Percentiles rank a stretch among this genome's conserved stretches.
Evolutionary conservation across 1,284 basidiomycete genomes (phyloP).

Genomic region (Sanghuangporus weigelae): DNA sequence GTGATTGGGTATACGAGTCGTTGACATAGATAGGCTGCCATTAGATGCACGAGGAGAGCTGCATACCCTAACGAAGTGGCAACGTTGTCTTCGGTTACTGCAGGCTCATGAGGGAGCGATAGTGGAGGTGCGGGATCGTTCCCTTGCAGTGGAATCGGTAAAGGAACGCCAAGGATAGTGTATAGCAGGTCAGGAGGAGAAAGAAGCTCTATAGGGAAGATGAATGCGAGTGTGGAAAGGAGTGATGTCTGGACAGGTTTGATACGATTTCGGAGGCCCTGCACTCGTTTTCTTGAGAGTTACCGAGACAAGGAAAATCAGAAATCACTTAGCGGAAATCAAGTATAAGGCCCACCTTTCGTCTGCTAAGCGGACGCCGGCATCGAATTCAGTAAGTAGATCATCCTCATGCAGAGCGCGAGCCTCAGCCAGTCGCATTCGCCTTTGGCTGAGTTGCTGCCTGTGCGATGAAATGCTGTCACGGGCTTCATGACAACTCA

Average conservation of each 20-base stretch:
- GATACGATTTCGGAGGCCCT: conserved; percentile 44
- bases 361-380: conserved; percentile 34
- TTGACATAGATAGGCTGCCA: conserved; percentile 75
- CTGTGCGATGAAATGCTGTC: conserved; percentile 29
- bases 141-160: conserved; percentile 74
- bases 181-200: conserved; percentile 80
- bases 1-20: conserved; percentile 86
- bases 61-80: conserved; percentile 86
- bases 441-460: conserved; percentile 42
- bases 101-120: conserved; percentile 54
- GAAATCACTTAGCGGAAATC: conserved; percentile 3
- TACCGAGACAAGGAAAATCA: conserved; percentile 14
- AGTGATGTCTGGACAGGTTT: conserved; percentile 59
- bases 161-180: conserved; percentile 75
- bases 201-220: conserved; percentile 86
- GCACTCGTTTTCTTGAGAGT: conserved; percentile 38
- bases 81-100: conserved; percentile 78
- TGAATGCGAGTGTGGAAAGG: conserved; percentile 68
- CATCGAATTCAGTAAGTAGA: conserved; percentile 28
- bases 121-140: conserved; percentile 86
- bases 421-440: conserved; percentile 43
- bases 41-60: conserved; percentile 76
- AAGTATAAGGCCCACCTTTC: conserved; percentile 37
- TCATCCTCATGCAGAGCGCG: conserved; percentile 38
- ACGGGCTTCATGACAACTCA: conserved; percentile 23